Percentiles rank a stretch among this genome's conserved stretches.
These are phyloP conservation scores for Paspalum vaginatum DNA, from an alignment of 176 grass and related monocot genomes.

Conservation along the genomic window DNA sequence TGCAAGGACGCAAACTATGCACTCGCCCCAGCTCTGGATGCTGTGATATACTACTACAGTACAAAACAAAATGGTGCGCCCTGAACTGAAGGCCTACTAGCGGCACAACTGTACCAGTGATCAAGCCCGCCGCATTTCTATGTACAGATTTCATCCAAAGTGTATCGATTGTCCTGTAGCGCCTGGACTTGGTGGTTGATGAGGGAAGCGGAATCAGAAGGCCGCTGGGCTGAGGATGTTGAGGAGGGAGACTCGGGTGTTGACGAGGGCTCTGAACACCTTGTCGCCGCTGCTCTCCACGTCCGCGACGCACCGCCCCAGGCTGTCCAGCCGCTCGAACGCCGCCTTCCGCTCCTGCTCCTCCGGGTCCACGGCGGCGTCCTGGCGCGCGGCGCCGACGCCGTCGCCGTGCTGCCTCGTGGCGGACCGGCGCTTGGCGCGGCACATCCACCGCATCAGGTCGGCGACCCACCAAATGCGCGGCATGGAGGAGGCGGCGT, in stretches of 20 bases:
- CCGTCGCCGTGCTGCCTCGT: conserved; percentile 38
- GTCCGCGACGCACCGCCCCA: conserved; percentile 59
- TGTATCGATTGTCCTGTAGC: too few relatives aligned
- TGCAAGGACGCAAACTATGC: too few relatives aligned
- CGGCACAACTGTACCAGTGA: too few relatives aligned
- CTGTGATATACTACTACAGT: background rate
- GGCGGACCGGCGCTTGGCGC: conserved; percentile 59
- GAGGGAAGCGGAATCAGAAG: conserved; percentile 48
- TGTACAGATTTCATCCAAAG: conserved; percentile 29
- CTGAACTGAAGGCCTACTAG: background rate
- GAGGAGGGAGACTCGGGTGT: conserved; percentile 80
- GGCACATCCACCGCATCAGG: conserved; percentile 69
- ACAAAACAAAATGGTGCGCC: background rate
- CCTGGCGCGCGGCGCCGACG: background rate
- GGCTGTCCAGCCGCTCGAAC: conserved; percentile 54
- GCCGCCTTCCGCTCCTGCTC: conserved; percentile 56
- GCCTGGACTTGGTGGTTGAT: too few relatives aligned
- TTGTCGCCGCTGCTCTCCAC: conserved; percentile 63
- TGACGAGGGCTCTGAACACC: conserved; percentile 71
- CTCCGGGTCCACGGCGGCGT: conserved; percentile 40
- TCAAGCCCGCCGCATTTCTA: conserved; percentile 1
- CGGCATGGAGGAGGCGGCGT: conserved; percentile 41
- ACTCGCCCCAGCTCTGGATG: background rate
- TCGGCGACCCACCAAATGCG: conserved; percentile 78
- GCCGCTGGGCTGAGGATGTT: conserved; percentile 76